phyloP scores from a whole-genome alignment of 345 rosid genomes.

The Citrus glauca region DNA sequence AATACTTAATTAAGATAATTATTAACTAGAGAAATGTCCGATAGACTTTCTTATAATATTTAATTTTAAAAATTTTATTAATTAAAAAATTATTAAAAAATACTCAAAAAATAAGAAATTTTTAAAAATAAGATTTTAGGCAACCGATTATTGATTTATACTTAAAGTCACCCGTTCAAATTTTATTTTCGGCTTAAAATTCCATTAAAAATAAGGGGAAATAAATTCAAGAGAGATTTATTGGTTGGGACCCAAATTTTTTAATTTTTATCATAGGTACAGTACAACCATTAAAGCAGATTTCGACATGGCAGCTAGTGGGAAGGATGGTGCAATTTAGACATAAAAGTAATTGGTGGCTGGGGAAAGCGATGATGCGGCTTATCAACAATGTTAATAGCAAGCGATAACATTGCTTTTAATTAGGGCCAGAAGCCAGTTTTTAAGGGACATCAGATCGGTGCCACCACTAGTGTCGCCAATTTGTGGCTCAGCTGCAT shows the following conservation, averaged over 20 bases:
- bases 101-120: fast-evolving
- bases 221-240: no score
- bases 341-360: background rate
- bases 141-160: fast-evolving
- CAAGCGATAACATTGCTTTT: background rate
- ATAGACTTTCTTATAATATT: no score
- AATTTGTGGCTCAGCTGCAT: slow-evolving; percentile 26
- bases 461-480: background rate
- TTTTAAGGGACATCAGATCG: background rate
- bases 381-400: background rate
- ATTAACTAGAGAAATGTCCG: no score
- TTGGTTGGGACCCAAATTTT: background rate
- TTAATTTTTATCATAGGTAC: no score
- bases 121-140: fast-evolving
- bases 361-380: slow-evolving; percentile 4
- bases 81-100: no score
- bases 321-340: background rate
- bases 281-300: background rate
- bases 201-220: no score
- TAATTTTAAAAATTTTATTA: no score
- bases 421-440: background rate
- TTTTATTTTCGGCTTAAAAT: no score
- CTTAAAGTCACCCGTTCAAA: no score
- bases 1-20: no score
- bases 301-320: no score